phyloP scores from a whole-genome alignment of 805 yeast species.

The Kuraishia ogatae region DNA sequence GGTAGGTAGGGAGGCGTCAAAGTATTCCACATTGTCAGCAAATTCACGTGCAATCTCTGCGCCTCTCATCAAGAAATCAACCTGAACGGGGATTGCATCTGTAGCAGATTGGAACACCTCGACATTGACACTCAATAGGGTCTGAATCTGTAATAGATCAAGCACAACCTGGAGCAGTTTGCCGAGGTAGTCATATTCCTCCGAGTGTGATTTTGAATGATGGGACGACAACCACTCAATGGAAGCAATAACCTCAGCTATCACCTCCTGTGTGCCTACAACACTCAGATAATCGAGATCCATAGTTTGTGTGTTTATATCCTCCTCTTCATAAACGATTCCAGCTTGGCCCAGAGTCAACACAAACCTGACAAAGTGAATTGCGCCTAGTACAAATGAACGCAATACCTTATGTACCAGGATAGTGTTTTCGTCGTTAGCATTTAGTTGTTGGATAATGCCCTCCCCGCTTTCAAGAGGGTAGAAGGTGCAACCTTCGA shows the following conservation, averaged over 20 bases:
- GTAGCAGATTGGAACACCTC: neutral
- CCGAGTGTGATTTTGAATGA: neutral
- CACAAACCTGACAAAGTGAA: constrained; percentile 43
- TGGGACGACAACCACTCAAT: constrained; percentile 1
- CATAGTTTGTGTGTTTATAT: constrained; percentile 57
- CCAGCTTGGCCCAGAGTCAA: constrained; percentile 40
- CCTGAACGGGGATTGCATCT: neutral
- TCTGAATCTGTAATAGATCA: neutral
- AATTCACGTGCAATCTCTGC: neutral
- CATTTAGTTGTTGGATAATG: neutral
- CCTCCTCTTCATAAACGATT: constrained; percentile 71
- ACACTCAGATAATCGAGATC: constrained; percentile 32
- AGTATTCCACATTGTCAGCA: constrained; percentile 7
- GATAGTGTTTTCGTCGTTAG: neutral
- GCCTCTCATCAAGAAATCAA: neutral
- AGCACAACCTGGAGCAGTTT: neutral
- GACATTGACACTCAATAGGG: neutral
- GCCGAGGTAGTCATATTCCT: neutral
- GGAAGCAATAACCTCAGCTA: constrained; percentile 4
- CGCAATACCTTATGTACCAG: constrained; percentile 44
- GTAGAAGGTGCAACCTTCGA: neutral
- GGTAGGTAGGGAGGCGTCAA: constrained; percentile 13
- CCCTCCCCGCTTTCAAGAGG: neutral
- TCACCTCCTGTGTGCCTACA: neutral
- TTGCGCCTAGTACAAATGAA: constrained; percentile 41